Evolutionary conservation across 345 rosid genomes (phyloP).

Genomic region (Hibiscus syriacus): DNA sequence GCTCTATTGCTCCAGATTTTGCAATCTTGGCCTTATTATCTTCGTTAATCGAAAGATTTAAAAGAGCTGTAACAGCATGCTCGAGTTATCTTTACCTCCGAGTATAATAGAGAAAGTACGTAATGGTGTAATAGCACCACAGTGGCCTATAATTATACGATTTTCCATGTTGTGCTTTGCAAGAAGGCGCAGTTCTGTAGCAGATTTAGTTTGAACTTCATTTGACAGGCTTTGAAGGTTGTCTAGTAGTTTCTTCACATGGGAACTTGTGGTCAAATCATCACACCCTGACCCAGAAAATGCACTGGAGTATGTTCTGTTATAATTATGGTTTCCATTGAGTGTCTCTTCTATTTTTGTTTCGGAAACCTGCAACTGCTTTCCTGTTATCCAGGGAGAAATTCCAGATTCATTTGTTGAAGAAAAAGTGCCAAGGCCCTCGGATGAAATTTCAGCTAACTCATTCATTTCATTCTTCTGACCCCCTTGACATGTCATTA

Average conservation of each 20-base stretch:
- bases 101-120: conserved; percentile 60
- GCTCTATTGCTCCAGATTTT: conserved; percentile 65
- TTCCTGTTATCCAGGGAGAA: conserved; percentile 31
- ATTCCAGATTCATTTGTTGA: conserved; percentile 34
- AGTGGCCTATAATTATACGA: conserved; percentile 55
- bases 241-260: conserved; percentile 50
- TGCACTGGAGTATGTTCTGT: conserved; percentile 21
- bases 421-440: conserved; percentile 19
- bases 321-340: conserved; percentile 22
- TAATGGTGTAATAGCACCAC: conserved; percentile 61
- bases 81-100: conserved; percentile 64
- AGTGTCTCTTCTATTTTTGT: conserved; percentile 26
- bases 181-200: conserved; percentile 78
- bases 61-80: conserved; percentile 81
- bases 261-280: conserved; percentile 39
- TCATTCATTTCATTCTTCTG: conserved; percentile 21
- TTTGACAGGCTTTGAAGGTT: conserved; percentile 53
- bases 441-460: conserved; percentile 25
- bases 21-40: conserved; percentile 69
- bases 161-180: conserved; percentile 65
- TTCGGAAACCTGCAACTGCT: conserved; percentile 24
- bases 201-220: conserved; percentile 50
- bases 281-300: conserved; percentile 32
- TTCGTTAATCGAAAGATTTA: conserved; percentile 81
- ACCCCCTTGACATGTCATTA: conserved; percentile 25